Percentiles rank a stretch among this genome's conserved stretches.
phyloP scores from a whole-genome alignment of 2,329 filamentous ascomycete species.

The Dactylonectria macrodidyma region DNA sequence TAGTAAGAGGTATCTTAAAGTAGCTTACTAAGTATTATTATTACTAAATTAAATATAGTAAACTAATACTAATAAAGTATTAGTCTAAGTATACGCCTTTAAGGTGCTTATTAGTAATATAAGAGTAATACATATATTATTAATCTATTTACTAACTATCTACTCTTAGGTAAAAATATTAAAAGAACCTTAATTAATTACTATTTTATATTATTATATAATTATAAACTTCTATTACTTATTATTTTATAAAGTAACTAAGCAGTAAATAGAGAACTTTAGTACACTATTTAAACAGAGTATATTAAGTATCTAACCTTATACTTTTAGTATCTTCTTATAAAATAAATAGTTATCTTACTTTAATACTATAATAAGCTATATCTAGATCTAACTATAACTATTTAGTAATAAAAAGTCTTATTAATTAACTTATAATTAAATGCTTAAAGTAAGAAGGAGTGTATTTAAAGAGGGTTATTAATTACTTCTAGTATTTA shows the following conservation, averaged over 20 bases:
- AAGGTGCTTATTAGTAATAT: neutral
- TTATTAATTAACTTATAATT: neutral
- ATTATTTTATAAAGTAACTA: neutral
- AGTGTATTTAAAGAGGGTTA: neutral
- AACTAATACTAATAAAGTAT: neutral
- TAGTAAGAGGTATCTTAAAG: neutral
- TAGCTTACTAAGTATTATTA: neutral
- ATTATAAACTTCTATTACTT: neutral
- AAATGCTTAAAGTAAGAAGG: neutral
- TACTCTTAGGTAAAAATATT: neutral
- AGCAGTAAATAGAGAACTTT: neutral
- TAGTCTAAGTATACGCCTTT: neutral
- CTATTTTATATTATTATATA: neutral
- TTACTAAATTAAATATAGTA: neutral
- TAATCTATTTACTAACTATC: neutral
- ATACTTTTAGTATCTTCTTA: neutral
- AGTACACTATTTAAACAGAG: neutral
- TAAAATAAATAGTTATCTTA: neutral
- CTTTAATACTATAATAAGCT: neutral
- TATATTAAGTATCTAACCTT: neutral
- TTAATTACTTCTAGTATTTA: neutral
- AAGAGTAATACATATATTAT: neutral
- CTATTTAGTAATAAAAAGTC: neutral
- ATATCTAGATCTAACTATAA: neutral
- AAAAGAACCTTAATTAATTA: neutral